Percentiles rank a stretch among this genome's conserved stretches.
Conservation (phyloP, 805 yeast species). For the Candida silvatica region DNA sequence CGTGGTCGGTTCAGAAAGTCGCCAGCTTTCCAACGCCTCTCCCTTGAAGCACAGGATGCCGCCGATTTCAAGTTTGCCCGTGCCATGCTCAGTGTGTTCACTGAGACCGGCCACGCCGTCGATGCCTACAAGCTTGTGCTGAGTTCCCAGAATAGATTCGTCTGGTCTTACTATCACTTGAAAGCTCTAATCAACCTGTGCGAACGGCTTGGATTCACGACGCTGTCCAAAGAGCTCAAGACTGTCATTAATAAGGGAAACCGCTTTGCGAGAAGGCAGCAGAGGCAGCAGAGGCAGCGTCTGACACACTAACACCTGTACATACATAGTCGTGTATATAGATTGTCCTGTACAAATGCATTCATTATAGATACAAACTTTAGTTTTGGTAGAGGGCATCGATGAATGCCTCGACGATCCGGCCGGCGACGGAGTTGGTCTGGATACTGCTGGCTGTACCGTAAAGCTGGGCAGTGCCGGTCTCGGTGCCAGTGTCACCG, state of each 20-base stretch:
- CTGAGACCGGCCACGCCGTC: constrained; percentile 42
- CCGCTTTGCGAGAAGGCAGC: constrained; percentile 5
- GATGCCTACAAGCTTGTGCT: constrained; percentile 66
- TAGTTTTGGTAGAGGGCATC: constrained; percentile 64
- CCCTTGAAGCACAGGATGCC: constrained; percentile 28
- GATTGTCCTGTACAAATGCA: not conserved
- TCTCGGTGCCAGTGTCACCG: constrained; percentile 25
- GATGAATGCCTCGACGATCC: constrained; percentile 68
- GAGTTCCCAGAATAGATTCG: constrained; percentile 59
- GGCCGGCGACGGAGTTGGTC: constrained; percentile 78
- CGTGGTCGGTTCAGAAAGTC: constrained; percentile 68
- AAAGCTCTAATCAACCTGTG: constrained; percentile 32
- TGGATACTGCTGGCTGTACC: constrained; percentile 92
- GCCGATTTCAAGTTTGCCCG: constrained; percentile 66
- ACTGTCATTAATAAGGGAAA: constrained; percentile 15
- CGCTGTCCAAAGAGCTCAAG: constrained; percentile 20
- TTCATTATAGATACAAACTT: not conserved
- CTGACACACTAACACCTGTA: not conserved
- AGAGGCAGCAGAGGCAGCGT: too few relatives aligned
- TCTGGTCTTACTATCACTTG: constrained; percentile 52
- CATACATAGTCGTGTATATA: not conserved
- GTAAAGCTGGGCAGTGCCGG: constrained; percentile 83
- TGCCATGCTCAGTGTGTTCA: constrained; percentile 54
- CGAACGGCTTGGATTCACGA: constrained; percentile 34
- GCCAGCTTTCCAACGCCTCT: constrained; percentile 32